These are phyloP conservation scores for Phytophthora pluvialis DNA, from an alignment of 352 stramenopile species.

Conservation along the genomic window DNA sequence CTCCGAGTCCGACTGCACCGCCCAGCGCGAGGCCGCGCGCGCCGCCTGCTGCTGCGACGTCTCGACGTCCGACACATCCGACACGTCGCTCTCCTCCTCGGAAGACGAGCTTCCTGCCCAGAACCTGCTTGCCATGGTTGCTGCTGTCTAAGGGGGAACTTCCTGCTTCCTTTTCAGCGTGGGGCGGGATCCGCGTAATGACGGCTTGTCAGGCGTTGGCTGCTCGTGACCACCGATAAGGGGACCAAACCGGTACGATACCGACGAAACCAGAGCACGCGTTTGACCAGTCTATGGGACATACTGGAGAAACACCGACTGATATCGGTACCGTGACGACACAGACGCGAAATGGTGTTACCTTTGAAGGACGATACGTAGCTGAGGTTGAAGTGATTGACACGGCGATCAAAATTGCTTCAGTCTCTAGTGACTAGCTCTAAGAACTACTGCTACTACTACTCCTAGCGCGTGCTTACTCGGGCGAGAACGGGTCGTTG, in stretches of 20 bases:
- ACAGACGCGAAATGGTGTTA: not conserved
- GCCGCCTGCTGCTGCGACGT: conserved; percentile 76
- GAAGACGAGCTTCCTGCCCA: conserved; percentile 84
- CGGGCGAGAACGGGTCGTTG: conserved; percentile 35
- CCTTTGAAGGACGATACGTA: not conserved
- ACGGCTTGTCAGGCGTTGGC: conserved; percentile 11
- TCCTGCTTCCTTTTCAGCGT: conserved; percentile 10
- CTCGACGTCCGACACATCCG: conserved; percentile 78
- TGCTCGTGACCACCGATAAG: conserved; percentile 18
- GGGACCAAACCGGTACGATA: conserved; percentile 11
- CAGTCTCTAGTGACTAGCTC: conserved; percentile 6
- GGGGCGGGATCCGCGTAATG: conserved; percentile 34
- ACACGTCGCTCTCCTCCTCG: conserved; percentile 80
- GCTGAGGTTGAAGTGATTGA: conserved; percentile 13
- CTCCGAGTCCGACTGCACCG: conserved; percentile 85
- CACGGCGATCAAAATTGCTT: not conserved
- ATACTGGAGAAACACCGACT: not conserved
- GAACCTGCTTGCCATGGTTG: conserved; percentile 82
- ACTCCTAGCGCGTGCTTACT: conserved; percentile 13
- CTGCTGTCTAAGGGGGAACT: conserved; percentile 21
- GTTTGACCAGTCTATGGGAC: not conserved
- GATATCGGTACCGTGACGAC: not conserved
- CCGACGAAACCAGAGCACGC: not conserved
- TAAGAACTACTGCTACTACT: conserved; percentile 18
- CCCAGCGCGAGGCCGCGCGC: conserved; percentile 78